Base-by-base conservation (phyloP, 2,329 filamentous ascomycete species). In the Monosporascus ibericus region DNA sequence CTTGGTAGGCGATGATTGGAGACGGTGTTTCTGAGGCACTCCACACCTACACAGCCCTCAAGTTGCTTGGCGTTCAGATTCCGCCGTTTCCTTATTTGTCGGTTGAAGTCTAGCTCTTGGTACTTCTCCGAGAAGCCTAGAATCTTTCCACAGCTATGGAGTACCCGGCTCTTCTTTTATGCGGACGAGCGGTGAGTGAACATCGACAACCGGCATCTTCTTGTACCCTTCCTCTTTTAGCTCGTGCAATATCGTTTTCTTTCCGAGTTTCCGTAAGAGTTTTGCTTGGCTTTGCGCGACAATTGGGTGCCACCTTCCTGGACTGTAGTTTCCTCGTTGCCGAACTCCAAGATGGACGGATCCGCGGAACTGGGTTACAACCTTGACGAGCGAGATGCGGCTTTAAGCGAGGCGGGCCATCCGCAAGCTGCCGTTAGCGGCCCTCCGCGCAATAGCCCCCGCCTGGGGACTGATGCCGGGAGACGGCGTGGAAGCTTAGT, bases 401-500 rank as follows among this genome's bases (percentile, higher is more conserved):
- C 63, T 4, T 56, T 66, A 24, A 64, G 64, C 56, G 55, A 61
- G 47, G 50, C 55, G 7, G 51, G 58, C 34, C 56, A 61, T 50
- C 58, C 62, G 24, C 48, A 51, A 7, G 55, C 55, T 39, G 53
- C 53, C 24, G 44, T 60, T n/a, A 51, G 52, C 44, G 59, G 55
- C 4, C 60, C 60, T 27, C 58, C 59, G 25, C 53, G 47, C 38
- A 53, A 55, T 48, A 53, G 44, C 8, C 49, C 58, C 30, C 46
- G 55, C 39, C 54, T 58, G 18, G 57, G 59, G 42, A 61, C 58
- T 18, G 60, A 53, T 39, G 57, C 62, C 4, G 60, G 57, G 25
- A 64, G 62, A 44, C 59, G 63, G 36, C 61, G 63, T 24, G 63
- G 63, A 5, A 65, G 62, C 27, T 44, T 67, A 22, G 55, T 66